Percentiles rank a stretch among this genome's conserved stretches.
Conservation (phyloP, 1,284 basidiomycete species). For the Ustilago nuda region DNA sequence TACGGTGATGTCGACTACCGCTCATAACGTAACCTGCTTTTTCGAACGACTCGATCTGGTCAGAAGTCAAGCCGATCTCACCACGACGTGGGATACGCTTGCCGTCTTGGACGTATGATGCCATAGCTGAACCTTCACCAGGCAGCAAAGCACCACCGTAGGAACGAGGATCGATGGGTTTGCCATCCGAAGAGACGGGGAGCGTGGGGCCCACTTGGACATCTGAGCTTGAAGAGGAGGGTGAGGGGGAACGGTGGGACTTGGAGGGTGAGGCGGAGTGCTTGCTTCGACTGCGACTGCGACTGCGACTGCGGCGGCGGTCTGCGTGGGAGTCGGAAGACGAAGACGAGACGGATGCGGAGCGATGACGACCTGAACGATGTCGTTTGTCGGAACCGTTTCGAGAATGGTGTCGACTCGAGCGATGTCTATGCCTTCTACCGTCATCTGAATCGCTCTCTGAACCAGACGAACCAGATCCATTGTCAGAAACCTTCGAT, state of each 20-base stretch:
- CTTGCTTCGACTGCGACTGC: constrained; percentile 7
- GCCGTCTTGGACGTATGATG: constrained; percentile 89
- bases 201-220: constrained; percentile 41
- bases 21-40: constrained; percentile 97
- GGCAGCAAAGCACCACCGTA: constrained; percentile 86
- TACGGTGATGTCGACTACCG: constrained; percentile 82
- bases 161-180: constrained; percentile 36
- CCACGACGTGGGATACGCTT: constrained; percentile 95
- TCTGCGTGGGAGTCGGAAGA: constrained; percentile 10
- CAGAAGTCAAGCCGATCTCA: constrained; percentile 91
- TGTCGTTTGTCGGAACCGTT: constrained; percentile 17
- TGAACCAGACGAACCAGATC: constrained; percentile 10
- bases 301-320: neutral
- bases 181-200: constrained; percentile 32
- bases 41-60: constrained; percentile 88
- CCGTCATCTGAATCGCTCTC: neutral
- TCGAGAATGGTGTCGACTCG: constrained; percentile 17
- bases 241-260: constrained; percentile 2
- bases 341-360: constrained; percentile 24
- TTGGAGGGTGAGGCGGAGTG: neutral
- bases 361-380: constrained; percentile 23
- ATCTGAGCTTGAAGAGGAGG: constrained; percentile 14
- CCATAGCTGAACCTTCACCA: constrained; percentile 97
- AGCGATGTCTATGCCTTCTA: constrained; percentile 18
- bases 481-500: constrained; percentile 17